Conservation (phyloP, 345 rosid genomes). For the Brassica nigra region DNA sequence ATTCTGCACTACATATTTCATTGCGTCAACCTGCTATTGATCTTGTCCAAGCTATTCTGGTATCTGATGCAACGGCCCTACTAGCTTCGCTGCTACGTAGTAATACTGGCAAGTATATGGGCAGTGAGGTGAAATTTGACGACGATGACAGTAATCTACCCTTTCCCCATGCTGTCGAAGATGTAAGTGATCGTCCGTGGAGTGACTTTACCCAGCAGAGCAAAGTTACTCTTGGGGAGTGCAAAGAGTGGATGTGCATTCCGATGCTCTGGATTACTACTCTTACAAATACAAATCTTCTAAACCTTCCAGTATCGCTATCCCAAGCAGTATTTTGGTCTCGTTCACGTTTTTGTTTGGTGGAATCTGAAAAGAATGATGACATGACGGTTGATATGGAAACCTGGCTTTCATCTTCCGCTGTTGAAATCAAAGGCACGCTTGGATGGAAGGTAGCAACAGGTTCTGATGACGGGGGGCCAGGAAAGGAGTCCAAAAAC, state of each 20-base stretch:
- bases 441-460: slow-evolving; percentile 94
- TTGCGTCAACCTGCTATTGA: slow-evolving; percentile 93
- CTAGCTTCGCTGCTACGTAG: slow-evolving; percentile 52
- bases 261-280: slow-evolving; percentile 94
- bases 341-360: slow-evolving; percentile 73
- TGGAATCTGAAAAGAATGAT: slow-evolving; percentile 73
- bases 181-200: slow-evolving; percentile 62
- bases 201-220: slow-evolving; percentile 65
- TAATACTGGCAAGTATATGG: slow-evolving; percentile 37
- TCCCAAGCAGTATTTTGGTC: slow-evolving; percentile 94
- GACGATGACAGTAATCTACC: slow-evolving; percentile 50
- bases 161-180: slow-evolving; percentile 46
- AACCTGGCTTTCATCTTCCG: slow-evolving; percentile 72
- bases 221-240: slow-evolving; percentile 59
- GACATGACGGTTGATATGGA: slow-evolving; percentile 62
- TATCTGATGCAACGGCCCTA: slow-evolving; percentile 88
- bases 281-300: slow-evolving; percentile 64
- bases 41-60: slow-evolving; percentile 76
- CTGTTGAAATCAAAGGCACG: slow-evolving; percentile 65
- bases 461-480: slow-evolving; percentile 93
- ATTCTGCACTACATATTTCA: slow-evolving; percentile 84
- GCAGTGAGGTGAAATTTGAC: slow-evolving; percentile 45
- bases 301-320: slow-evolving; percentile 69
- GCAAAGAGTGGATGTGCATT: slow-evolving; percentile 81
- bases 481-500: slow-evolving; percentile 75